Conservation (phyloP, 1,139 yeast genomes). For the Saccharomycopsis hybrid region DNA sequence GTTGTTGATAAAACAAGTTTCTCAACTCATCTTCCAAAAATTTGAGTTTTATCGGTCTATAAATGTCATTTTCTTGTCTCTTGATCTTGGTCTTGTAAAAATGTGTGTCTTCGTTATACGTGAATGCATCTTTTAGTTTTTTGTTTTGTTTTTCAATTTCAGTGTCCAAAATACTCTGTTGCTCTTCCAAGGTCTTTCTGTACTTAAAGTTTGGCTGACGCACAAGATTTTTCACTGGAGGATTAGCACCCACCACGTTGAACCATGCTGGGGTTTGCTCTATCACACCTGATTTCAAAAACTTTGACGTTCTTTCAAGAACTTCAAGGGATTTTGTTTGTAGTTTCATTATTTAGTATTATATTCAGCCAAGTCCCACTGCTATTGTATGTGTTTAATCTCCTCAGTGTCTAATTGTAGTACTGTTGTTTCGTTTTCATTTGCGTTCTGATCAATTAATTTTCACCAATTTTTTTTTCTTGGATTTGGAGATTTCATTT, state of each 20-base stretch:
- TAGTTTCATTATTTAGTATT: conserved; percentile 44
- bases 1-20: conserved; percentile 77
- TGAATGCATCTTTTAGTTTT: background rate
- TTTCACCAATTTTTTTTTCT: too few species aligned
- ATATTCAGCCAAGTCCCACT: too few species aligned
- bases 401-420: too few species aligned
- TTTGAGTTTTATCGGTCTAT: conserved; percentile 54
- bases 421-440: too few species aligned
- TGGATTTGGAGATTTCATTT: background rate
- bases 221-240: conserved; percentile 61
- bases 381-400: too few species aligned
- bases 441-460: too few species aligned
- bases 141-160: conserved; percentile 19
- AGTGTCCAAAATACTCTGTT: conserved; percentile 22
- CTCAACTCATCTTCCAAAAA: conserved; percentile 83
- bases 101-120: conserved; percentile 22
- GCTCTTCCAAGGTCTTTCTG: conserved; percentile 20
- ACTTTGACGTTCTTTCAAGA: conserved; percentile 70
- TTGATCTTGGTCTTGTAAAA: conserved; percentile 47
- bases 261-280: conserved; percentile 79
- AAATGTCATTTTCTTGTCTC: conserved; percentile 33
- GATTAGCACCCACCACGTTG: conserved; percentile 71
- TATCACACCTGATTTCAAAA: conserved; percentile 58
- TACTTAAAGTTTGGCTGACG: conserved; percentile 38
- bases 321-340: conserved; percentile 66